Conservation (phyloP, 2,329 filamentous ascomycete species). For the Colletotrichum plurivorum region DNA sequence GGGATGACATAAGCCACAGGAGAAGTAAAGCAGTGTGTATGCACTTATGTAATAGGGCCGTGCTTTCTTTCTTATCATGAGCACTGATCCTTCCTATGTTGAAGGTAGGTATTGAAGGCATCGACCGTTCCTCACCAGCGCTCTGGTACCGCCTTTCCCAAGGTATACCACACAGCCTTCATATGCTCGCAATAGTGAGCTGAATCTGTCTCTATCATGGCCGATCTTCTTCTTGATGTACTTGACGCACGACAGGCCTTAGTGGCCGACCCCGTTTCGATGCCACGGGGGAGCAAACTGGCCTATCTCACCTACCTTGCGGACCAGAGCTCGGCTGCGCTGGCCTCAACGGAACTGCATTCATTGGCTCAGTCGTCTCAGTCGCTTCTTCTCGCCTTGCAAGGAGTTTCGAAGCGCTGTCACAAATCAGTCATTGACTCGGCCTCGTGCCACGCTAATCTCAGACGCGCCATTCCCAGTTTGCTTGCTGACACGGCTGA, state of each 20-base stretch:
- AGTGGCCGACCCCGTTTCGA: slow-evolving; percentile 1
- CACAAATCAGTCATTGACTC: slow-evolving; percentile 88
- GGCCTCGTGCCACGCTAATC: slow-evolving; percentile 80
- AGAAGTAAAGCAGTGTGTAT: too few species aligned
- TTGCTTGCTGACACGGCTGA: slow-evolving; percentile 76
- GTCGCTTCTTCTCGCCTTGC: slow-evolving; percentile 84
- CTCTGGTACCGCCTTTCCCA: too few species aligned
- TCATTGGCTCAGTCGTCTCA: slow-evolving; percentile 86
- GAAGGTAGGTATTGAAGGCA: too few species aligned
- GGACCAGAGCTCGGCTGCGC: slow-evolving; percentile 80
- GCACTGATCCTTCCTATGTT: too few species aligned
- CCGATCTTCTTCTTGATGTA: slow-evolving; percentile 82
- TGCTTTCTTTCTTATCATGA: too few species aligned
- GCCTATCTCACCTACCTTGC: slow-evolving; percentile 84
- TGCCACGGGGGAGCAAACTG: slow-evolving; percentile 47
- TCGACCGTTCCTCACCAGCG: too few species aligned
- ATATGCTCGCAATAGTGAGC: background rate
- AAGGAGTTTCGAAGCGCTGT: slow-evolving; percentile 90
- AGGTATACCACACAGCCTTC: background rate
- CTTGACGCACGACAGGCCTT: slow-evolving; percentile 49
- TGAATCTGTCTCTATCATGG: slow-evolving; percentile 59
- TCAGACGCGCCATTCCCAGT: slow-evolving; percentile 79
- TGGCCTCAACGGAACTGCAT: slow-evolving; percentile 82
- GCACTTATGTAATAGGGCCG: too few species aligned
- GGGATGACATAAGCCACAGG: background rate